Percentiles rank a stretch among this genome's conserved stretches.
phyloP scores from a whole-genome alignment of 2,329 filamentous ascomycete species.

The Pyrenophora seminiperda region DNA sequence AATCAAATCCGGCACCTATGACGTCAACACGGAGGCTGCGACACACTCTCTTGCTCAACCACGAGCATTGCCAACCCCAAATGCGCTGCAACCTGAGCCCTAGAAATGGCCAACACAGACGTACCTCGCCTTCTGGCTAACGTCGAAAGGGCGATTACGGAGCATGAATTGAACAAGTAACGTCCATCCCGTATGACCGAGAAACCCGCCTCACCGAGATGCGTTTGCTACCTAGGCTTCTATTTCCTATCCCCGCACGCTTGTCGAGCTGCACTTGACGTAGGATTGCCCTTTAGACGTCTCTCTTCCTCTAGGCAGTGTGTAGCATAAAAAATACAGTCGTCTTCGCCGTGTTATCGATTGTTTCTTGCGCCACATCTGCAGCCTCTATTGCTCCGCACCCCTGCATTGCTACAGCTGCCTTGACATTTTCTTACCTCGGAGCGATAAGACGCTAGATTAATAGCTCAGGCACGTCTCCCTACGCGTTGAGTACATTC shows the following conservation, averaged over 20 bases:
- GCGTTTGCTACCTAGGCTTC: not conserved
- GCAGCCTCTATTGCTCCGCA: not conserved
- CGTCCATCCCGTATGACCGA: conserved; percentile 3
- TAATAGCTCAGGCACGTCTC: not conserved
- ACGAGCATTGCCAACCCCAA: not conserved
- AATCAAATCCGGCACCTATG: not conserved
- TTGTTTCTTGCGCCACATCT: not conserved
- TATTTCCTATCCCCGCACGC: not conserved
- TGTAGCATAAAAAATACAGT: not conserved
- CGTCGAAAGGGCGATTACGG: not conserved
- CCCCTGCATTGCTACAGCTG: not conserved
- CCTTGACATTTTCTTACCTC: not conserved
- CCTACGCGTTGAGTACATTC: not conserved
- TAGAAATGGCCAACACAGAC: not conserved
- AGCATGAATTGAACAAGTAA: conserved; percentile 3
- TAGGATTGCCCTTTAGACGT: not conserved
- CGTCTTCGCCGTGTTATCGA: not conserved
- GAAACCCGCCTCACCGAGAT: conserved; percentile 4
- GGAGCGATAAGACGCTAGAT: not conserved
- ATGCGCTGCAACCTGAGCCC: not conserved
- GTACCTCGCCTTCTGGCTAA: not conserved
- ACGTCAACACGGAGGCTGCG: not conserved
- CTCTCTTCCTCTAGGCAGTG: not conserved
- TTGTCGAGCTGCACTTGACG: not conserved
- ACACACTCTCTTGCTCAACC: not conserved